Base-by-base conservation (phyloP, 2,329 filamentous ascomycete species). In the Allantophomopsis lycopodina region DNA sequence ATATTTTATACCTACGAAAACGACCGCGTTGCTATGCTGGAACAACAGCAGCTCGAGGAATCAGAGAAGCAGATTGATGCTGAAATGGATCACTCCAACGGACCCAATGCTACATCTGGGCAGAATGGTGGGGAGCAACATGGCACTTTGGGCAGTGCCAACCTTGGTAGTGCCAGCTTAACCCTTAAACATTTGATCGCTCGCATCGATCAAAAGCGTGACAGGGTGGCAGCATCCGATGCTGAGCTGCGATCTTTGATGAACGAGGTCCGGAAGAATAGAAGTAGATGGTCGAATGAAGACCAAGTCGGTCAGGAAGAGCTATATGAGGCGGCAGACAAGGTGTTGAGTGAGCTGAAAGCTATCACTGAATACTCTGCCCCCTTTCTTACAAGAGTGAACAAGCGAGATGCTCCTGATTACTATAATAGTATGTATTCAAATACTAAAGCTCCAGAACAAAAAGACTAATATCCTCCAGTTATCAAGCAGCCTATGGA, bases 401-500 rank as follows among this genome's bases (percentile, higher is more conserved):
- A 94, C 64, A 98, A 98, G 64, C 77, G 91, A 51, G 91, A 98
- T 59, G 91, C 87, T 11, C 91, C 89, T 16, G 88, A 96, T 61
- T 98, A 98, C 61, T 87, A 93, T 59, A 81, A 76, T 50, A 76
- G 91, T 82, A 76, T 79, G 77, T 62, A 48, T 28, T 14, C 36
- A 10, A 39, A 32, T 36, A 17, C 2, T 37, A 8, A 36, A 43
- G 17, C 39, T 37, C 23, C 40, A 37, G 41, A 13, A 10, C 3
- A 8, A 7, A 13, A n/a, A 18, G 2, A 32, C 10, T 14, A 17
- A 33, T 15, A 16, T 61, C 63, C 50, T 67, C 73, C 55, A 87
- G 81, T 85, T 48, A 95, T 96, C 61, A 95, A 93, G 62, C 82
- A 88, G 36, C 91, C 91, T 2, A 98, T 98, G 91, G 91, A 98